Evolutionary conservation across 2,329 filamentous ascomycete genomes (phyloP), one percentile per base, ranked within the genome.

Genomic region (Chaetoscypha palmicola): DNA sequence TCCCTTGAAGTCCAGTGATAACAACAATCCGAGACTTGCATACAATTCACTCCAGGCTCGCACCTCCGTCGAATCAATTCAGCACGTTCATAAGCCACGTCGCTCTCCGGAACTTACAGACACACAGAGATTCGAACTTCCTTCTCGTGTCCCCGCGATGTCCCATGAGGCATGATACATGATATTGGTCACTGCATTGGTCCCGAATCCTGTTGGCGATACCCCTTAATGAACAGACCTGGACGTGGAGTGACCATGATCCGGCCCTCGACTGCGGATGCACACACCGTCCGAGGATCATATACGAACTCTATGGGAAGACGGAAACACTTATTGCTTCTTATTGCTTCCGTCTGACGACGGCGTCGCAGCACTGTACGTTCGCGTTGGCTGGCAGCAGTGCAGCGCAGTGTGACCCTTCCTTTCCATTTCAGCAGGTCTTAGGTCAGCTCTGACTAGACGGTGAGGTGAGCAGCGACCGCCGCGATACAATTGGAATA

Each of bases 361-460:
- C 20, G 22, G 8, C 5, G 3, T 20, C 19, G 12, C 16, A 19
- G n/a, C 24, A 28, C 26, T 46, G 36, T 45, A 23, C 33, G 42
- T 49, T 47, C 45, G 47, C 33, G 47, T 28, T 47, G 41, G 30
- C n/a, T 41, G 24, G 10, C 32, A 16, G 5, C 11, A 17, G 17
- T 31, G 20, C n/a, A 20, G 34, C 14, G 46, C 31, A 34, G 47
- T 45, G 51, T 47, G 32, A 48, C 49, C 35, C 38, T n/a, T n/a
- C n/a, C n/a, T n/a, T n/a, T n/a, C n/a, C n/a, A n/a, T n/a, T n/a
- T 45, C 37, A 33, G 16, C 32, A 38, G 38, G 47, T 51, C 47
- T 50, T 47, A 50, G 47, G 46, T 50, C 51, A 54, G 47, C 49
- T 44, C 37, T 43, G n/a, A n/a, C n/a, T n/a, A n/a, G n/a, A n/a